Base-by-base conservation (phyloP, 2,329 filamentous ascomycete genomes). In the Alternaria gaisen region DNA sequence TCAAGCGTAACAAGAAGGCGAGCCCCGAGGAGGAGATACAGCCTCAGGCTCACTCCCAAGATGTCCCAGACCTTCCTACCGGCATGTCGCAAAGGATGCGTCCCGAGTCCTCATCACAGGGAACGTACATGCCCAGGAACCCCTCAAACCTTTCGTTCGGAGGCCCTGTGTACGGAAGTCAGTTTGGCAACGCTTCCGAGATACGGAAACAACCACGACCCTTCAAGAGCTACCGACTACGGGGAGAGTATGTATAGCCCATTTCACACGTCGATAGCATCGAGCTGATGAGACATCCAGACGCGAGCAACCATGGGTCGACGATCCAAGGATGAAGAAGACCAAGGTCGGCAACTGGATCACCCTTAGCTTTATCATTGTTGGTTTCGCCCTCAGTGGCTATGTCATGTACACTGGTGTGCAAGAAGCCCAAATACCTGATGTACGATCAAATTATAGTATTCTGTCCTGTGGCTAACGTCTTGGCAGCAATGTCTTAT, bases 341-440 rank as follows among this genome's bases (percentile, higher is more conserved):
- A 73, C 68, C n/a, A 70, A 63, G 40, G 61, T 67, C 28, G 62
- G 63, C 30, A 72, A 70, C 51, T 64, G 58, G 53, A 72, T 72
- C 40, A 63, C 67, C 9, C 58, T 61, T 14, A 55, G 56, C 3
- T 63, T 65, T 30, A 61, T 71, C 32, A 28, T 61, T 4, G 22
- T 66, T 24, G 65, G 61, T 6, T 16, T 71, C 5, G 58, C 30
- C 22, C 18, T 68, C 22, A 64, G 60, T 32, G 71, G 60, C 26
- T 73, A 68, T 40, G 40, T 73, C 32, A 57, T 63, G 46, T 67
- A 71, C 30, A 70, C 66, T 18, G 66, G 70, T 32, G 64, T 58
- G 6, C 47, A 61, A 22, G 63, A 55, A 28, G 69, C 68, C 12
- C 53, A 58, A 18, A 41, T 65, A 14, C 67, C 66, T 18, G 65